These are phyloP conservation scores for Arxiozyma heterogenica DNA, from an alignment of 1,139 yeast genomes.

Conservation along the genomic window DNA sequence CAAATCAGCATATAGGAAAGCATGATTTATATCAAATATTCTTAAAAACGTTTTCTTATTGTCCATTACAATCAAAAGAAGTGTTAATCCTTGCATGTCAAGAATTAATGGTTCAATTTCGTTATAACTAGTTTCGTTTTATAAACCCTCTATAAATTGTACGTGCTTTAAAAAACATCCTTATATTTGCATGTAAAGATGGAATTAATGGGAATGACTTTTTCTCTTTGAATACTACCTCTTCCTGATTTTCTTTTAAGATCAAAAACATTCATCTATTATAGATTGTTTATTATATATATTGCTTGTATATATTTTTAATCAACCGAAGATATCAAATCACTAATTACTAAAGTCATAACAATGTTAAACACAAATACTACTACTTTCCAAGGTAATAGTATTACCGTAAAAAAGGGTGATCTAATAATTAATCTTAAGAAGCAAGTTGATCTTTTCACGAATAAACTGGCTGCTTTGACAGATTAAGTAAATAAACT, in stretches of 20 bases:
- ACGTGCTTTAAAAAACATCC: not conserved
- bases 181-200: conserved; percentile 1
- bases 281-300: not conserved
- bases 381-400: not conserved
- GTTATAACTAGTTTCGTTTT: not conserved
- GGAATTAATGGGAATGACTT: not conserved
- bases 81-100: conserved; percentile 2
- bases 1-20: conserved; percentile 5
- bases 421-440: not conserved
- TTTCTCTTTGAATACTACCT: not conserved
- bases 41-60: conserved; percentile 1
- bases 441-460: not conserved
- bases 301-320: no score
- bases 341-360: not conserved
- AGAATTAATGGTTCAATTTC: conserved; percentile 1
- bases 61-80: conserved; percentile 5
- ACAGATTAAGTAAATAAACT: not conserved
- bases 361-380: not conserved
- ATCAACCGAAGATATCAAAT: no score
- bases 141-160: conserved; percentile 1
- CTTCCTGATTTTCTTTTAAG: not conserved
- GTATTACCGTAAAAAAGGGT: not conserved
- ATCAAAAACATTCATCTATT: conserved; percentile 1
- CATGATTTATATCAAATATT: conserved; percentile 5
- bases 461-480: not conserved